Percentiles rank a stretch among this genome's conserved stretches.
Evolutionary conservation across 371 early-diverging fungal species (phyloP).

Genomic region (Mycotypha africana): DNA sequence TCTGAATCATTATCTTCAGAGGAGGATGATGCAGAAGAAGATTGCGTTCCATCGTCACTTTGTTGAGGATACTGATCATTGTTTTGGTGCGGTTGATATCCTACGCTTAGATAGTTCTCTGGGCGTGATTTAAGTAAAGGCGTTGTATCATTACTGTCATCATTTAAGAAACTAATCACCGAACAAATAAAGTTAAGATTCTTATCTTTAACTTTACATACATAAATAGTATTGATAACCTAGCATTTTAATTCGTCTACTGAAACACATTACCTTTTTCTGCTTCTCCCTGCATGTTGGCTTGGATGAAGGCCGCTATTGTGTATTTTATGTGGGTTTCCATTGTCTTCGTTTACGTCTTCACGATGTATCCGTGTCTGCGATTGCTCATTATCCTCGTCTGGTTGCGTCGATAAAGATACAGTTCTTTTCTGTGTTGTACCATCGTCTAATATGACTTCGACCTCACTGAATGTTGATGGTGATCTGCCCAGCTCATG

Average conservation of each 20-base stretch:
- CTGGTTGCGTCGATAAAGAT: slow-evolving; percentile 23
- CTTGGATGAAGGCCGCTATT: too few relatives aligned
- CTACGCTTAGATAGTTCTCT: slow-evolving; percentile 8
- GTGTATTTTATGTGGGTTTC: too few relatives aligned
- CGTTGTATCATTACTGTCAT: slow-evolving; percentile 11
- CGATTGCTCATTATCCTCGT: too few relatives aligned
- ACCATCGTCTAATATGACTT: slow-evolving; percentile 28
- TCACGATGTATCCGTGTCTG: too few relatives aligned
- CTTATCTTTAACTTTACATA: too few relatives aligned
- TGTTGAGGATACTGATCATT: neutral
- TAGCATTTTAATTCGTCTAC: too few relatives aligned
- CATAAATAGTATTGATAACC: too few relatives aligned
- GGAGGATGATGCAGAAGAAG: slow-evolving; percentile 12
- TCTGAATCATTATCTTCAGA: slow-evolving; percentile 25
- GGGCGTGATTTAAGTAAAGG: slow-evolving; percentile 18
- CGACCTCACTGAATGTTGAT: slow-evolving; percentile 12
- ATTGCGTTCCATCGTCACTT: neutral
- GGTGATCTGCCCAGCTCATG: slow-evolving; percentile 2
- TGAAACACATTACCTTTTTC: too few relatives aligned
- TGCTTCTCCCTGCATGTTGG: too few relatives aligned
- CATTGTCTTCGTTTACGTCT: too few relatives aligned
- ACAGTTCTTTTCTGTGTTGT: slow-evolving; percentile 19
- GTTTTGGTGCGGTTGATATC: neutral
- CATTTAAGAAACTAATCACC: too few relatives aligned
- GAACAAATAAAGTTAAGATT: too few relatives aligned